Percentiles rank a stretch among this genome's conserved stretches.
Evolutionary conservation across 495 filamentous ascomycete genomes (phyloP).

Genomic region (Astrothelium subdiscretum): DNA sequence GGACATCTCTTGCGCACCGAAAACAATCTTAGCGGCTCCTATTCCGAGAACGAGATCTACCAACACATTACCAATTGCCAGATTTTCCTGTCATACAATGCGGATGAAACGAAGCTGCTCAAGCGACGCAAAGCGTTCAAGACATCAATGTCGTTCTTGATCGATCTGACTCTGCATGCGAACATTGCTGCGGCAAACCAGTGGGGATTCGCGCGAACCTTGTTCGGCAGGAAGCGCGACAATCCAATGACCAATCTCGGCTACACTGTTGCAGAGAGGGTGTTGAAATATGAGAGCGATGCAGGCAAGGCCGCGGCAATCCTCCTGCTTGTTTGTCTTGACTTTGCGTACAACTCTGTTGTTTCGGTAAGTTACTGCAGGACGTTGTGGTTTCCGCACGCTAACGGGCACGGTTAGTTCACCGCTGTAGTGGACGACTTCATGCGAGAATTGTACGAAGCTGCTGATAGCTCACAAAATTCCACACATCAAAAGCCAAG

Average conservation of each 20-base stretch:
- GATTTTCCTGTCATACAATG: conserved; percentile 15
- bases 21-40: conserved; percentile 6
- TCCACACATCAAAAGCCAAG: not conserved
- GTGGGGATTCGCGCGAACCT: conserved; percentile 4
- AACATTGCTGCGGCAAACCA: conserved; percentile 11
- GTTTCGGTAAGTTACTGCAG: conserved; percentile 10
- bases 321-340: conserved; percentile 13
- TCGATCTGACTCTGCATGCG: conserved; percentile 9
- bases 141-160: conserved; percentile 16
- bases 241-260: conserved; percentile 12
- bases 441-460: conserved; percentile 1
- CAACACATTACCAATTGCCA: conserved; percentile 21
- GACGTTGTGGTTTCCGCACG: not conserved
- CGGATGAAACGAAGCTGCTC: conserved; percentile 17
- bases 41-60: conserved; percentile 20
- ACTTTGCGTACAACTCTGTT: conserved; percentile 14
- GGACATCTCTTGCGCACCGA: conserved; percentile 6
- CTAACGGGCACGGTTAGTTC: not conserved
- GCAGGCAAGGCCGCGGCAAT: conserved; percentile 14
- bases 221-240: conserved; percentile 4
- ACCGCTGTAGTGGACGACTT: not conserved
- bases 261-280: conserved; percentile 6
- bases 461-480: not conserved
- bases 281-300: conserved; percentile 10
- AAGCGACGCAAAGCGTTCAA: conserved; percentile 15